A percentile compares a stretch with the other conserved stretches of the same genome.
These are phyloP conservation scores for Chlorella vulgaris DNA, from an alignment of 139 green algal species.

Conservation along the genomic window DNA sequence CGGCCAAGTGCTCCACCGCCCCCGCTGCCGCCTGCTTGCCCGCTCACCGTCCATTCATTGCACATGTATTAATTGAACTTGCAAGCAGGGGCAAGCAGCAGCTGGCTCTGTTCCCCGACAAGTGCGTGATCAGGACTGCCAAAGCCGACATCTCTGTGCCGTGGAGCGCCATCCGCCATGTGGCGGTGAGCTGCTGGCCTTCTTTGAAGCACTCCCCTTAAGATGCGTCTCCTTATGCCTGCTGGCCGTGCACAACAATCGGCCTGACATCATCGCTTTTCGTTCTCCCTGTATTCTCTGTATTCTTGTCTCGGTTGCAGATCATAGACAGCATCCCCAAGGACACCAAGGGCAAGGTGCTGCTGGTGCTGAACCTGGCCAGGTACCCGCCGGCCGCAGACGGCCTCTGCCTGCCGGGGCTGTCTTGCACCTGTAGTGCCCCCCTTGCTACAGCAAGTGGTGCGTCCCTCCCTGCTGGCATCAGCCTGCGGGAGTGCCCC, in stretches of 20 bases:
- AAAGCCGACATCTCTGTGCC: slow-evolving; percentile 37
- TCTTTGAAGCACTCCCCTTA: not conserved
- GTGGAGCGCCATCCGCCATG: slow-evolving; percentile 24
- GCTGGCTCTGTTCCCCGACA: slow-evolving; percentile 39
- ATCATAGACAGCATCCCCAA: slow-evolving; percentile 45
- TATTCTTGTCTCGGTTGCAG: not conserved
- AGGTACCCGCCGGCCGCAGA: not conserved
- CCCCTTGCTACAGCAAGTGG: no score
- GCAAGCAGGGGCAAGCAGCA: slow-evolving; percentile 42
- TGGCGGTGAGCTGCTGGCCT: slow-evolving; percentile 27
- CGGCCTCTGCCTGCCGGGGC: not conserved
- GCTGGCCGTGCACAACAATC: no score
- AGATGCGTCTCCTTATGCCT: not conserved
- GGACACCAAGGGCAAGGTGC: slow-evolving; percentile 44
- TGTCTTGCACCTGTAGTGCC: no score
- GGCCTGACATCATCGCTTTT: not conserved
- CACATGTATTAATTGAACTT: not conserved
- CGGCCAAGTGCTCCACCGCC: not conserved
- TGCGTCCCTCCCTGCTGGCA: no score
- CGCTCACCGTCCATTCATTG: not conserved
- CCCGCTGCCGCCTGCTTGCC: not conserved
- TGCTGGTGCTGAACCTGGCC: slow-evolving; percentile 35
- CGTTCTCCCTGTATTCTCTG: not conserved
- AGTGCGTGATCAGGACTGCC: slow-evolving; percentile 32
- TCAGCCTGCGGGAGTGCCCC: no score